These are phyloP conservation scores for Calonectria crousiana DNA, from an alignment of 2,329 filamentous ascomycete genomes.

Conservation along the genomic window DNA sequence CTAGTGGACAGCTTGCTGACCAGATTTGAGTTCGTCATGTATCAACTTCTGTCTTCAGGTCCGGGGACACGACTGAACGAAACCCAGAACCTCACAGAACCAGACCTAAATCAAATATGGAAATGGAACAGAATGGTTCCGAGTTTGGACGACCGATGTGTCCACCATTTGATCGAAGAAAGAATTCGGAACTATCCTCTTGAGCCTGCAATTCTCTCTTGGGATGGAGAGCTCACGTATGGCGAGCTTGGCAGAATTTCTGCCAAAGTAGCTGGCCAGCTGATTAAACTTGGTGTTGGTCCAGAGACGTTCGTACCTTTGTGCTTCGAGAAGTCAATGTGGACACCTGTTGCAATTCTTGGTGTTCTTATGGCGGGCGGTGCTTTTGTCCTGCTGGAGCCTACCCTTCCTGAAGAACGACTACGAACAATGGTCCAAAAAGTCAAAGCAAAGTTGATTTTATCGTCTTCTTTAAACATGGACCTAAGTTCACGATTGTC, in stretches of 20 bases:
- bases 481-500: neutral
- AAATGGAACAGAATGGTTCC: no score
- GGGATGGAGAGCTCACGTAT: neutral
- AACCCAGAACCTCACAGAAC: no score
- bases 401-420: neutral
- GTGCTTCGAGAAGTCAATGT: constrained; percentile 10
- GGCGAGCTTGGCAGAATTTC: neutral
- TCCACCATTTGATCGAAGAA: neutral
- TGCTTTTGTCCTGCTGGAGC: neutral
- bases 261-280: neutral
- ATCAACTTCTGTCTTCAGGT: no score
- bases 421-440: neutral
- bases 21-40: no score
- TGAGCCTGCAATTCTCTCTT: neutral
- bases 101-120: no score
- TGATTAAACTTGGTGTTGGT: neutral
- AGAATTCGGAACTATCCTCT: neutral
- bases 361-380: neutral
- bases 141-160: neutral
- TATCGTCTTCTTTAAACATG: neutral
- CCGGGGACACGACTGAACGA: no score
- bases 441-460: neutral
- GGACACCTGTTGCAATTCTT: neutral
- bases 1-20: no score
- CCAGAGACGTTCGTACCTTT: neutral